Base-by-base conservation (phyloP, 2,329 filamentous ascomycete species). In the Fonsecaea pedrosoi region DNA sequence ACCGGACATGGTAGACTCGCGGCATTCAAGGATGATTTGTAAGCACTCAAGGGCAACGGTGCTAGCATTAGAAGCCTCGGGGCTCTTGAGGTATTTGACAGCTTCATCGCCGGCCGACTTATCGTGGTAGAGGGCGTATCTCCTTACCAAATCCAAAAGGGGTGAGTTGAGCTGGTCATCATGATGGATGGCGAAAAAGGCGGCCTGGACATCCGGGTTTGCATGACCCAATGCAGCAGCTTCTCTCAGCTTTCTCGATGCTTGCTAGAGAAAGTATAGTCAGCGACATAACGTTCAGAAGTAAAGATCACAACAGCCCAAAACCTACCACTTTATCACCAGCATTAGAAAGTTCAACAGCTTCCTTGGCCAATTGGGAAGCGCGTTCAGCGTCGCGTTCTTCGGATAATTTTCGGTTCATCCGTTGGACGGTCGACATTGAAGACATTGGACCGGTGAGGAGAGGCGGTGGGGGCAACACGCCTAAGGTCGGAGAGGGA, bases 301-400 rank as follows among this genome's bases (percentile, higher is more conserved):
- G 13, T 18, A 30, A 30, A 50, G 21, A 8, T 1, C n/a, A 25
- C 18, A 48, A n/a, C 40, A 30, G 64, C 30, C 18, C 35, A 48
- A 40, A 63, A 72, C 75, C 54, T 76, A 82, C 81, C 77, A 82
- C 80, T 68, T 78, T 77, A 72, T 81, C 77, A 64, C 81, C 81
- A 65, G 80, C 76, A 70, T 81, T 78, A 54, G 80, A 77, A 69
- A 83, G 73, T 71, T 81, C 78, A 69, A 83, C 76, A 71, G 82
- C 81, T 77, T 82, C 80, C 67, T 76, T 76, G 68, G 81, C 81
- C 71, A 83, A 74, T 67, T 77, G 74, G 68, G 78, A 77, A 73
- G 82, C 82, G 73, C 80, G 80, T 70, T 81, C 79, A 68, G 77
- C 76, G 73, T 82, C 82, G 73, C 80, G 80, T 70, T 81, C 79